Evolutionary conservation across 2,329 filamentous ascomycete species (phyloP).

Genomic region (Botrytis elliptica): DNA sequence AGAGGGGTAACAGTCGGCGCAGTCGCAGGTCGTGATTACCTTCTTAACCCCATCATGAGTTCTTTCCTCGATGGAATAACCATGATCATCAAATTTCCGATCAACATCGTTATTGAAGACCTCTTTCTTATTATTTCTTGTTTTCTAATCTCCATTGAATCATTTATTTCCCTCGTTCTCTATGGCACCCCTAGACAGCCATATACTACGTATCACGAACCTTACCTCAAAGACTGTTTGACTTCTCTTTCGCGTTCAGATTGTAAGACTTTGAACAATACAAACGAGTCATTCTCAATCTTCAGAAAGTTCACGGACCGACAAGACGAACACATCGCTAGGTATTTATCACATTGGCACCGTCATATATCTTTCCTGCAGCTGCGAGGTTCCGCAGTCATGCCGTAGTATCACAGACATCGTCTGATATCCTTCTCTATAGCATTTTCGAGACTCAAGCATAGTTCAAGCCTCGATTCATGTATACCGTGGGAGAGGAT

Average conservation of each 20-base stretch:
- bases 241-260: background rate
- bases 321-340: background rate
- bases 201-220: conserved; percentile 16
- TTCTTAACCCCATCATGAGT: conserved; percentile 1
- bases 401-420: conserved; percentile 4
- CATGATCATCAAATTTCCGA: conserved; percentile 3
- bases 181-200: conserved; percentile 10
- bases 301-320: background rate
- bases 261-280: conserved; percentile 8
- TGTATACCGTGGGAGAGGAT: conserved; percentile 16
- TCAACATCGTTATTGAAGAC: background rate
- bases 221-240: conserved; percentile 9
- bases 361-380: conserved; percentile 15
- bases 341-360: conserved; percentile 13
- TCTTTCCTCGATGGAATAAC: conserved; percentile 3
- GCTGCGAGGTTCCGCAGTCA: background rate
- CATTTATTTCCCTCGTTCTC: background rate
- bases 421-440: conserved; percentile 1
- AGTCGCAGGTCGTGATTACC: conserved; percentile 16
- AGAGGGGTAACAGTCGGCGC: background rate
- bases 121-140: too few relatives aligned
- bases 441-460: background rate
- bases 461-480: conserved; percentile 1
- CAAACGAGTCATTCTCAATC: background rate
- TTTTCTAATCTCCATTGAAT: background rate